Conservation (phyloP, 2,329 filamentous ascomycete genomes). For the Aspergillus phoenicis region DNA sequence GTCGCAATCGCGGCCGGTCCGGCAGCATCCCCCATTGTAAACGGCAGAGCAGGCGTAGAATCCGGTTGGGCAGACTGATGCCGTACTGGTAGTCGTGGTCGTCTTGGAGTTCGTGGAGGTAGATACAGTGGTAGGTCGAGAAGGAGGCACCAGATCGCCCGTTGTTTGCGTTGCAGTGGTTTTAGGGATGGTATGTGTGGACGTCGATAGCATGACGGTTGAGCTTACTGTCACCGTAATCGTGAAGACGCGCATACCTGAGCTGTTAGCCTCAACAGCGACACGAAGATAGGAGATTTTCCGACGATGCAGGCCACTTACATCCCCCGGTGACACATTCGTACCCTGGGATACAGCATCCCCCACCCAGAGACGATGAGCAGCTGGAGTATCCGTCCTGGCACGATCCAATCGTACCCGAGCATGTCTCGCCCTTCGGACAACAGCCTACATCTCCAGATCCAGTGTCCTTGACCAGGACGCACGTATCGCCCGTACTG, state of each 20-base stretch:
- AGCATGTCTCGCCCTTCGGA: constrained; percentile 55
- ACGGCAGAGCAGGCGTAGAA: constrained; percentile 89
- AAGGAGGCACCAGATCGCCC: constrained; percentile 38
- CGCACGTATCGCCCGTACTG: constrained; percentile 54
- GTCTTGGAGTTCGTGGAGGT: constrained; percentile 43
- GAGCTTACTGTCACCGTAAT: constrained; percentile 40
- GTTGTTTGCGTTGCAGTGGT: constrained; percentile 28
- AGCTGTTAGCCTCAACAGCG: constrained; percentile 3
- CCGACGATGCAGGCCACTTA: constrained; percentile 27
- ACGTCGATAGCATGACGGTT: constrained; percentile 34
- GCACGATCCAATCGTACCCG: constrained; percentile 55
- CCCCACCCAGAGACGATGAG: constrained; percentile 57
- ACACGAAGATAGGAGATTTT: neutral
- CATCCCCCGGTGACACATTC: constrained; percentile 60
- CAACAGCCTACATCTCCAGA: constrained; percentile 64
- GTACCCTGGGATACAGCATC: constrained; percentile 65
- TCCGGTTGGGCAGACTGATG: constrained; percentile 72
- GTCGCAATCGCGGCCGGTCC: constrained; percentile 81
- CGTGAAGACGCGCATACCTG: constrained; percentile 39
- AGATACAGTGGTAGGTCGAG: constrained; percentile 41
- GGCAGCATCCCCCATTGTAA: constrained; percentile 82
- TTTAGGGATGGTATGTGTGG: constrained; percentile 34
- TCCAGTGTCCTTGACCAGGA: constrained; percentile 55
- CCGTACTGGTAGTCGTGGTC: constrained; percentile 31
- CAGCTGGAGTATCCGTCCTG: constrained; percentile 58